phyloP scores from a whole-genome alignment of 1,284 basidiomycete genomes.

The Apiotrichum siamense region DNA sequence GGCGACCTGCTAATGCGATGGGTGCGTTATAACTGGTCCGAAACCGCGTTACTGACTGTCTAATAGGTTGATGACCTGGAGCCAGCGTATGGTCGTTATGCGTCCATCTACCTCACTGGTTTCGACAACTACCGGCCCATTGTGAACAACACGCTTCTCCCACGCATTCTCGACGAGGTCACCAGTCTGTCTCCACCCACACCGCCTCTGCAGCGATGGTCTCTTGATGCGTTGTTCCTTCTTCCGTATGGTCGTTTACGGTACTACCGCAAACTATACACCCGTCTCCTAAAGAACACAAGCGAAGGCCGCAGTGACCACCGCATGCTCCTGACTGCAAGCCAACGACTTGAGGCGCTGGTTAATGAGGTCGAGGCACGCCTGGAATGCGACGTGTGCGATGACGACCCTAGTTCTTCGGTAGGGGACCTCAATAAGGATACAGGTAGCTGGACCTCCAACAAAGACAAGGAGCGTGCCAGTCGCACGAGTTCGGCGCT shows the following conservation, averaged over 20 bases:
- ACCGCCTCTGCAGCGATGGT: slow-evolving; percentile 57
- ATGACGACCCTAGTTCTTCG: slow-evolving; percentile 22
- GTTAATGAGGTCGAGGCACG: slow-evolving; percentile 63
- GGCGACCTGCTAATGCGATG: slow-evolving; percentile 96
- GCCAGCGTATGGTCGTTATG: slow-evolving; percentile 76
- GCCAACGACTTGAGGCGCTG: slow-evolving; percentile 72
- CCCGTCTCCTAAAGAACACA: slow-evolving; percentile 78
- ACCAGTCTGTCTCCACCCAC: slow-evolving; percentile 58
- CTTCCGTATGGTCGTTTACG: slow-evolving; percentile 76
- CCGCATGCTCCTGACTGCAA: slow-evolving; percentile 67
- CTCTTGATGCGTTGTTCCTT: slow-evolving; percentile 78
- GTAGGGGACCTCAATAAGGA: too few species aligned
- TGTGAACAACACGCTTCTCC: slow-evolving; percentile 65
- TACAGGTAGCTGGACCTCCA: slow-evolving; percentile 20
- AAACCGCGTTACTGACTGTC: too few species aligned
- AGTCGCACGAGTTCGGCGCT: slow-evolving; percentile 35
- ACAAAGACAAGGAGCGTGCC: slow-evolving; percentile 28
- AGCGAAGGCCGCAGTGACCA: slow-evolving; percentile 84
- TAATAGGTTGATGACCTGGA: slow-evolving; percentile 89
- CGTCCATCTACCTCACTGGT: slow-evolving; percentile 63
- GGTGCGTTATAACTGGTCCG: slow-evolving; percentile 59
- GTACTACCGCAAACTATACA: slow-evolving; percentile 91
- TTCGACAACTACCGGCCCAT: slow-evolving; percentile 82
- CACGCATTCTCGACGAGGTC: slow-evolving; percentile 63
- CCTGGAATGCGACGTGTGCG: slow-evolving; percentile 45